Evolutionary conservation across 768 basidiomycete species (phyloP), one percentile per base, ranked within the genome.

Genomic region (Nevesoporus exiguus): DNA sequence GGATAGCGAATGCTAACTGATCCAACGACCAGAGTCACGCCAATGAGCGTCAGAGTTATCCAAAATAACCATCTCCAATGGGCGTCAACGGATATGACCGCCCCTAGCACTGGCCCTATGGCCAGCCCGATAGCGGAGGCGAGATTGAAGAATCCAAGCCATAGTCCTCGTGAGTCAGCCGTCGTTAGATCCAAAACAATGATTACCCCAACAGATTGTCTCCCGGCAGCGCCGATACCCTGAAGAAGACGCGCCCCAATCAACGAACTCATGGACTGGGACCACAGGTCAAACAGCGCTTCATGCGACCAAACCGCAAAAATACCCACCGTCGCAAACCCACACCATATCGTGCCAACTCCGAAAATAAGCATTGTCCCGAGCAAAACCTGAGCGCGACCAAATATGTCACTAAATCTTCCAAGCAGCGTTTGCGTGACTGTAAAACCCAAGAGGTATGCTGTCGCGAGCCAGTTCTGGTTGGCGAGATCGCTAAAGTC

Each of bases 31-130:
- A 73, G 29, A 7, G 69, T 73, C 2, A 71, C 15, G 22, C 54
- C 63, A 22, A 73, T 72, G 52, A 73, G 67, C 8, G 72, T 61
- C 36, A 72, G 45, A 0, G 72, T 72, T 51, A 76, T 76, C 65
- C 75, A 78, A 63, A 78, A 78, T 43, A 74, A 61, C 77, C 77
- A 79, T 57, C 77, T 63, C 78, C 77, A 79, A 7, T 68, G 44
- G 8, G 72, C 58, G 39, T 77, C 68, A 57, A 76, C 73, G 5
- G 77, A 72, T 47, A 80, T 69, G 34, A 75, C 61, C 21, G 79
- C 79, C 7, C 78, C 79, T 5, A 80, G 56, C 13, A 80, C 69
- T 3, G 78, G 79, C 1, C 79, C 78, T 36, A 77, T 63, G 34
- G 79, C 73, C 8, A 73, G 65, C n/a, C 77, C 76, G n/a, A 74